Evolutionary conservation across 2,329 filamentous ascomycete species (phyloP), one percentile per base, ranked within the genome.

Genomic region (Paraphoma sp.): DNA sequence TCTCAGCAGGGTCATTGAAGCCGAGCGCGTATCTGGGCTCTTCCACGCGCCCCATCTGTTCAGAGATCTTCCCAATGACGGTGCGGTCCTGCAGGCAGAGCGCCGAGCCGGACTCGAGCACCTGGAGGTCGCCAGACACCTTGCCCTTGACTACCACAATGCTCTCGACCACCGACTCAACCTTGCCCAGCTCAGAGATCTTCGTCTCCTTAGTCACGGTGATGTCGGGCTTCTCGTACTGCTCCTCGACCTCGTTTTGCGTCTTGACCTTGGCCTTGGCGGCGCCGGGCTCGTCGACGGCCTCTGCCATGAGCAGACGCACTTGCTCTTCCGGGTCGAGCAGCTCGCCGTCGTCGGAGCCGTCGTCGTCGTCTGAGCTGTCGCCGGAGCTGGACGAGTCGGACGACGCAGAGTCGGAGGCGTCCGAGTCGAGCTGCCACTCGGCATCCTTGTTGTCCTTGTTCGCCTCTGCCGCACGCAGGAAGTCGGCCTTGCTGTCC

Each of bases 21-120:
- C 87, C 85, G 9, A 97, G 86, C 1, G 90, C 90, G 78, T 98
- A 99, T 65, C 93, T 82, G 8, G 95, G 95, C 65, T 92, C 88
- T 61, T 92, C 86, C 3, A 97, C 92, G 69, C 91, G 87, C 45
- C 94, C 95, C 33, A 98, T 85, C 5, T 92, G 91, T 69, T 98
- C 94, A 4, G 88, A 84, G n/a, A 98, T 85, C 16, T 86, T 89
- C 23, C 93, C 95, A 51, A 97, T 84, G 29, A 97, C 85, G 17
- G 84, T 85, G 50, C 92, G 85, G 65, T 95, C 86, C 60, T 86
- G 86, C 29, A 88, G 86, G 78, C 92, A 97, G 29, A 99, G 84
- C 3, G 96, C 85, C 0, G 93, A 96, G 30, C 91, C 92, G 5
- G 85, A 84, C 70, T 97, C 93, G 1, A 98, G 84, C 0, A 97